Base-by-base conservation (phyloP, 2,329 filamentous ascomycete species). In the Corynespora cassiicola region DNA sequence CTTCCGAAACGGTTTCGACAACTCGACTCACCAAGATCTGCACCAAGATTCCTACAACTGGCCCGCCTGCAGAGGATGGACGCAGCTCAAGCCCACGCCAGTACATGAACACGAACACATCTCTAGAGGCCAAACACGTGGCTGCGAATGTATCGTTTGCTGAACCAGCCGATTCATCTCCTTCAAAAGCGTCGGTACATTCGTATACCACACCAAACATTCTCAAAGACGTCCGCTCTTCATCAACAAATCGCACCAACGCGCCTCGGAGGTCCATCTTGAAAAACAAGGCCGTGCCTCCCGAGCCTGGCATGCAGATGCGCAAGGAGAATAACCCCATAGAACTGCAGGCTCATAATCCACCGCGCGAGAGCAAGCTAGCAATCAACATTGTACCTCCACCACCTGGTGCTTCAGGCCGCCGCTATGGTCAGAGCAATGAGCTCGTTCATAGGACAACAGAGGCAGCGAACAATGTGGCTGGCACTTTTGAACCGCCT, bases 141-240 rank as follows among this genome's bases (percentile, higher is more conserved):
- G 40, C 33, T 2, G 50, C 51, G n/a, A 42, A 44, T 11, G 45
- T 45, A 12, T 42, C 52, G 2, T 54, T 54, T 29, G 42, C 40
- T 15, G 39, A 21, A 16, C 16, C 29, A 3, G 30, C 15, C 10
- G 23, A 36, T 8, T 31, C 25, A 14, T 47, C 53, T 12, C 46
- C 50, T 9, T 44, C 45, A 4, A 57, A 48, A 31, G 15, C 36
- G 6, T 47, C 54, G 7, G 22, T 54, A n/a, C 52, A 59, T 20
- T 65, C 63, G 38, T 47, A 54, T 6, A 65, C 61, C 11, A 63
- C 61, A 16, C 52, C 63, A 2, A 66, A 60, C 34, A 45, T 66
- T 14, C 33, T 45, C n/a, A 56, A 54, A 11, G 19, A 19, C 8
- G 20, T 31, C n/a, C 37, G 38, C 17, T 45, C 50, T 24, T 36